Evolutionary conservation across 192 early-diverging fungal genomes (phyloP).

Genomic region (Coemansia sp.): DNA sequence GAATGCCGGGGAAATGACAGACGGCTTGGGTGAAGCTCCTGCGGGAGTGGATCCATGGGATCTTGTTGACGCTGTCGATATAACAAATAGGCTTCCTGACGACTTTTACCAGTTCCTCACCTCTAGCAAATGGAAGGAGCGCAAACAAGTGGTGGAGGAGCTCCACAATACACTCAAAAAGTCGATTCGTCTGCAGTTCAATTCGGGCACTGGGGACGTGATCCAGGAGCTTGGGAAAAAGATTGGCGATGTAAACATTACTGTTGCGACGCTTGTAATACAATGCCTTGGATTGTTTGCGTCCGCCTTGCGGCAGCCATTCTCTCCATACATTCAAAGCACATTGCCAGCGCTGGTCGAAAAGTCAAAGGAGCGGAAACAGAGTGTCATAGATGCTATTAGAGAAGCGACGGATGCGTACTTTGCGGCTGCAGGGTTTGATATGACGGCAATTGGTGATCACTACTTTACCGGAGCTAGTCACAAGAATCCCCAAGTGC

Average conservation of each 20-base stretch:
- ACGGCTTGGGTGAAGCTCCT: constrained; percentile 52
- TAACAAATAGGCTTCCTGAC: constrained; percentile 81
- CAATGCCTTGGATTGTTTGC: constrained; percentile 85
- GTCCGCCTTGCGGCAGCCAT: constrained; percentile 71
- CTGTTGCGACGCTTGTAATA: constrained; percentile 76
- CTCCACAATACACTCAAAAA: constrained; percentile 56
- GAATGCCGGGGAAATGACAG: constrained; percentile 38
- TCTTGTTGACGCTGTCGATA: constrained; percentile 85
- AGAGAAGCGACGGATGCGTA: constrained; percentile 81
- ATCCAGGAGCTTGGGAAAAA: constrained; percentile 81
- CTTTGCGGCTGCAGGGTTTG: constrained; percentile 61
- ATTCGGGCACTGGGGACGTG: constrained; percentile 68
- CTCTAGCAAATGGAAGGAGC: constrained; percentile 95
- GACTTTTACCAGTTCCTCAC: constrained; percentile 67
- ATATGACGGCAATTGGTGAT: constrained; percentile 69
- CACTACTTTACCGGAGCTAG: constrained; percentile 65
- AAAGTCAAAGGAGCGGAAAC: constrained; percentile 95
- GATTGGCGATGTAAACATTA: constrained; percentile 85
- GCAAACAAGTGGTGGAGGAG: constrained; percentile 86
- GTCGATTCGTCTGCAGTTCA: constrained; percentile 45
- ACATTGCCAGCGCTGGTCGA: constrained; percentile 76
- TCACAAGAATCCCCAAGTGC: constrained; percentile 95
- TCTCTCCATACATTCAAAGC: constrained; percentile 75
- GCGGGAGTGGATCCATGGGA: constrained; percentile 75
- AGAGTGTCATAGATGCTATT: constrained; percentile 82